Evolutionary conservation across 768 basidiomycete species (phyloP).

Genomic region (Fomitopsis serialis): DNA sequence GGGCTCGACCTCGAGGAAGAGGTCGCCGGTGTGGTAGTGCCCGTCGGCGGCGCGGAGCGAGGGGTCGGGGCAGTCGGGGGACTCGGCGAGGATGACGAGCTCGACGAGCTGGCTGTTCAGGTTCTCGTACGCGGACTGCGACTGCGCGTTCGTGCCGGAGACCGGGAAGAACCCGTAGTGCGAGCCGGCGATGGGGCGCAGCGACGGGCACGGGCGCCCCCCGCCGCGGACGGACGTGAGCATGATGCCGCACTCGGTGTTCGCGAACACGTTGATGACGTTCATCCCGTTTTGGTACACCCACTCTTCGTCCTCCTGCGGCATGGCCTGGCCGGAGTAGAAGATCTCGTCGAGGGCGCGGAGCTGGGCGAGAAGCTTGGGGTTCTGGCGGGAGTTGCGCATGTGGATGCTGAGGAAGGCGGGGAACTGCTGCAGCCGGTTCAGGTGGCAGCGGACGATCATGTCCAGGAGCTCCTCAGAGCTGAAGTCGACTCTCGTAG

Average conservation of each 20-base stretch:
- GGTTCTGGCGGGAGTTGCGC: conserved; percentile 47
- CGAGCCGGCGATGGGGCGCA: conserved; percentile 19
- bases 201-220: conserved; percentile 9
- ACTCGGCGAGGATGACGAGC: conserved; percentile 57
- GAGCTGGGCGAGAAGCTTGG: conserved; percentile 54
- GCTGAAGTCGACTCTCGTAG: conserved; percentile 52
- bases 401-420: conserved; percentile 60
- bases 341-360: conserved; percentile 52
- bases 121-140: conserved; percentile 36
- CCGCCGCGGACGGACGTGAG: conserved; percentile 48
- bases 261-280: conserved; percentile 64
- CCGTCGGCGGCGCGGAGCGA: conserved; percentile 55
- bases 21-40: conserved; percentile 70
- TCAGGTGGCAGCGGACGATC: conserved; percentile 56
- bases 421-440: conserved; percentile 65
- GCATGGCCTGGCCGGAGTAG: conserved; percentile 56
- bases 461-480: conserved; percentile 65
- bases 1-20: conserved; percentile 56
- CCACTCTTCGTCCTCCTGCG: conserved; percentile 64
- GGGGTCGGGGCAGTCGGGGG: conserved; percentile 57
- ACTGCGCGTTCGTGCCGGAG: conserved; percentile 34
- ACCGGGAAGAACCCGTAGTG: conserved; percentile 34
- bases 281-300: conserved; percentile 51
- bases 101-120: conserved; percentile 49
- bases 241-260: conserved; percentile 68